Evolutionary conservation across 2,329 filamentous ascomycete genomes (phyloP), one percentile per base, ranked within the genome.

Genomic region (Alternaria longipes): DNA sequence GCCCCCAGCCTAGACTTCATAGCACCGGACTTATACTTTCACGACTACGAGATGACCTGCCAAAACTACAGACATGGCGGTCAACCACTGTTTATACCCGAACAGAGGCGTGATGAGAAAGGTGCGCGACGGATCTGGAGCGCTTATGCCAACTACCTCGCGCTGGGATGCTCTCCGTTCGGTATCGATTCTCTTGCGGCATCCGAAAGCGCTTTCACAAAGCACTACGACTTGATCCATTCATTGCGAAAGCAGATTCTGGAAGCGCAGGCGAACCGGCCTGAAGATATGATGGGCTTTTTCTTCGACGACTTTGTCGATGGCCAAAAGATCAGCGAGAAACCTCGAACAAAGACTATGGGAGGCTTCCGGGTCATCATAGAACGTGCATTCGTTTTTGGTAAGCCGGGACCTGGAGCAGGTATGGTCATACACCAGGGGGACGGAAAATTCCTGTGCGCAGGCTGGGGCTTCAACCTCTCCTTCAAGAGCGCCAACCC

Each of bases 31-130:
- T 20, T 84, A 2, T 84, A 84, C 60, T 76, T 84, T 16, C 79
- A 83, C 63, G 76, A 83, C 46, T 84, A 84, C 62, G 73, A 78
- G 30, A 65, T 58, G 0, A 75, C 80, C 0, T 84, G 82, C 53
- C 64, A 62, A 8, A 74, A 79, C 18, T 84, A 83, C 60, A 67
- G 75, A 2, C 80, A 81, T 40, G 69, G 76, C 4, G 69, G 74
- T 22, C 80, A 83, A 58, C 78, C 81, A 0, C 73, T 84, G 0
- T 84, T 84, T 60, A 83, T 84, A 30, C 83, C 83, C 0, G 83
- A 84, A 70, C 83, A 84, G 62, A 74, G 82, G 5, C 75, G 83
- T 14, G 83, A 84, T 55, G 81, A 81, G 77, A 38, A 60, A 18
- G 60, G 60, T 24, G 60, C 60, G 20, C 46, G 60, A 26, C 44